A percentile compares a stretch with the other conserved stretches of the same genome.
Conservation (phyloP, 2,329 filamentous ascomycete species). For the Cytospora piceicola region DNA sequence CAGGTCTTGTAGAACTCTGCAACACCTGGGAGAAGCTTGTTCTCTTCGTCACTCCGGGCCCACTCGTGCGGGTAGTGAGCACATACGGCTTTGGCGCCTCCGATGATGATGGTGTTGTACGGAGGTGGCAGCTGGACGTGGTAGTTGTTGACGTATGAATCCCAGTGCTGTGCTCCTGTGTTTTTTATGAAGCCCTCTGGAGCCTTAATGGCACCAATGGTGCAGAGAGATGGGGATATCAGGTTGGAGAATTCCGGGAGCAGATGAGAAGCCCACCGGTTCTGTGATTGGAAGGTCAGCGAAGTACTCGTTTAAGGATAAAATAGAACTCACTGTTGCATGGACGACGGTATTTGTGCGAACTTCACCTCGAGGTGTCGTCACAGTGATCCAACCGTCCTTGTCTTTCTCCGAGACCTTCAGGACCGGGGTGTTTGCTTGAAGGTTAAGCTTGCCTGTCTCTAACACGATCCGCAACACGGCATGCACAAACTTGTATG, state of each 20-base stretch:
- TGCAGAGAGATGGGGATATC: conserved; percentile 26
- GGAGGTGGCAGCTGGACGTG: conserved; percentile 40
- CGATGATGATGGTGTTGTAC: conserved; percentile 38
- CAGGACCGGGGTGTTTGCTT: conserved; percentile 37
- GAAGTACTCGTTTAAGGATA: fast-evolving
- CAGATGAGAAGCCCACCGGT: conserved; percentile 31
- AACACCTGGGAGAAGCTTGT: conserved; percentile 36
- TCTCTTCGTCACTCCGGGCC: conserved; percentile 35
- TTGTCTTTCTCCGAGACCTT: conserved; percentile 34
- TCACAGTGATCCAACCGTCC: conserved; percentile 35
- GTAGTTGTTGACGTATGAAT: conserved; percentile 39
- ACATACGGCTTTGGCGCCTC: conserved; percentile 36
- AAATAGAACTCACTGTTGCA: conserved; percentile 22
- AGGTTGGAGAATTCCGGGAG: conserved; percentile 30
- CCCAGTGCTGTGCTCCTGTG: conserved; percentile 41
- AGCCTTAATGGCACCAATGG: conserved; percentile 39
- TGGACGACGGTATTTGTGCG: conserved; percentile 30
- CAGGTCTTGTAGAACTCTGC: conserved; percentile 38
- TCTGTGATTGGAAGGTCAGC: conserved; percentile 8
- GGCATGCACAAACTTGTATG: conserved; percentile 32
- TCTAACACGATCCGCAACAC: conserved; percentile 27
- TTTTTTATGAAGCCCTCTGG: conserved; percentile 38
- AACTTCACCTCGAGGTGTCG: conserved; percentile 27
- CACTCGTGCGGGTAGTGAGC: conserved; percentile 35
- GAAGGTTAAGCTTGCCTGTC: conserved; percentile 34